Evolutionary conservation across 2,329 filamentous ascomycete species (phyloP).

Genomic region (Diplodia intermedia): DNA sequence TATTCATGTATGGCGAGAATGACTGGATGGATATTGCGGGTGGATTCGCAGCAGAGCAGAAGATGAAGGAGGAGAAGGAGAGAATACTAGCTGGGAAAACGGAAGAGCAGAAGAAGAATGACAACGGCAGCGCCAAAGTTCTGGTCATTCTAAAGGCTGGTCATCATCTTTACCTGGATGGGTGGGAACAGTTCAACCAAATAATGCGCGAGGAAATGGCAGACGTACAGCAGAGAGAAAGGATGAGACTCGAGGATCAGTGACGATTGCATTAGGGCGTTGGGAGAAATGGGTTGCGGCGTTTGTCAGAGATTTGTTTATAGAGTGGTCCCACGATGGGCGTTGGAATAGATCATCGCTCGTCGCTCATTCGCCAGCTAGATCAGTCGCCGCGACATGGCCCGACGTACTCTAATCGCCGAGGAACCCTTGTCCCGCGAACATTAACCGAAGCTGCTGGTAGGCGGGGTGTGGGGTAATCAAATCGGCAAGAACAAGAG

Average conservation of each 20-base stretch:
- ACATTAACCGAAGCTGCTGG: background rate
- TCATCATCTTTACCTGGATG: slow-evolving; percentile 76
- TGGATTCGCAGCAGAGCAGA: slow-evolving; percentile 79
- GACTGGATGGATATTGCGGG: slow-evolving; percentile 99
- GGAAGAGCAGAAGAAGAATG: slow-evolving; percentile 70
- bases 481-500: background rate
- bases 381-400: background rate
- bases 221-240: slow-evolving; percentile 59
- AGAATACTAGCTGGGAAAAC: slow-evolving; percentile 65
- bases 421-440: slow-evolving; percentile 5
- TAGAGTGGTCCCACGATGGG: background rate
- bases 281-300: background rate
- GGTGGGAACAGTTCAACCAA: slow-evolving; percentile 72
- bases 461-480: slow-evolving; percentile 22
- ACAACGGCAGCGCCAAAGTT: slow-evolving; percentile 84
- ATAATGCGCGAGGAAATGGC: slow-evolving; percentile 71
- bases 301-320: background rate
- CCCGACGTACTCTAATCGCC: background rate
- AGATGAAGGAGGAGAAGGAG: slow-evolving; percentile 71
- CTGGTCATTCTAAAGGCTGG: slow-evolving; percentile 75
- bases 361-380: background rate
- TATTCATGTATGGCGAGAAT: slow-evolving; percentile 96
- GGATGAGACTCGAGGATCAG: slow-evolving; percentile 28
- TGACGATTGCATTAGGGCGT: slow-evolving; percentile 24
- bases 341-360: slow-evolving; percentile 2